A percentile compares a stretch with the other conserved stretches of the same genome.
Evolutionary conservation across 306 rosid species (phyloP).

Genomic region (Geum urbanum): DNA sequence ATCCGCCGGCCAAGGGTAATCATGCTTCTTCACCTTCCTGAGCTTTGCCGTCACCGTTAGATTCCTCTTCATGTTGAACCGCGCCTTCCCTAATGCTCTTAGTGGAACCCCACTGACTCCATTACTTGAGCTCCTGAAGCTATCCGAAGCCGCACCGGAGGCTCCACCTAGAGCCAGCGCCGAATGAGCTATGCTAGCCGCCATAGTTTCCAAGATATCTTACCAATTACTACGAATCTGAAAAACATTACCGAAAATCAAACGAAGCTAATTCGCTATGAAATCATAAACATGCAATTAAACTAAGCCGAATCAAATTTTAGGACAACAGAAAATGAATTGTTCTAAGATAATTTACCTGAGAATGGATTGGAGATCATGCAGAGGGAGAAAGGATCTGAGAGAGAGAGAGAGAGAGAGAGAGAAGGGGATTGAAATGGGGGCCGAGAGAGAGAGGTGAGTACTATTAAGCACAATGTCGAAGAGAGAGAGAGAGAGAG

Average conservation of each 20-base stretch:
- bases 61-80: conserved; percentile 45
- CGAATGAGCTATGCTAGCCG: conserved; percentile 62
- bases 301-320: too few relatives aligned
- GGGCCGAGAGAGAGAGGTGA: conserved; percentile 12
- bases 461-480: conserved; percentile 32
- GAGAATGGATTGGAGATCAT: conserved; percentile 22
- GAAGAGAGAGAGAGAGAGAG: conserved; percentile 29
- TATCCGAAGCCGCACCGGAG: conserved; percentile 63
- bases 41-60: conserved; percentile 54
- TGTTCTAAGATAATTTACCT: not conserved
- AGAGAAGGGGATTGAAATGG: not conserved
- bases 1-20: conserved; percentile 81
- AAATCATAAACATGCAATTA: too few relatives aligned
- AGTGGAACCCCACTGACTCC: conserved; percentile 66
- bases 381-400: conserved; percentile 17
- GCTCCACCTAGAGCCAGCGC: conserved; percentile 46
- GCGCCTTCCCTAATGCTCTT: conserved; percentile 53
- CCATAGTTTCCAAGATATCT: conserved; percentile 38
- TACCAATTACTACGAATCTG: not conserved
- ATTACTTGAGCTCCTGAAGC: conserved; percentile 68
- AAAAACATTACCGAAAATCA: too few relatives aligned
- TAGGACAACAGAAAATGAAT: too few relatives aligned
- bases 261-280: too few relatives aligned
- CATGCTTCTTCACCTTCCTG: conserved; percentile 70
- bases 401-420: not conserved